Evolutionary conservation across 768 basidiomycete species (phyloP).

Genomic region (Trichaptum fuscoviolaceum): DNA sequence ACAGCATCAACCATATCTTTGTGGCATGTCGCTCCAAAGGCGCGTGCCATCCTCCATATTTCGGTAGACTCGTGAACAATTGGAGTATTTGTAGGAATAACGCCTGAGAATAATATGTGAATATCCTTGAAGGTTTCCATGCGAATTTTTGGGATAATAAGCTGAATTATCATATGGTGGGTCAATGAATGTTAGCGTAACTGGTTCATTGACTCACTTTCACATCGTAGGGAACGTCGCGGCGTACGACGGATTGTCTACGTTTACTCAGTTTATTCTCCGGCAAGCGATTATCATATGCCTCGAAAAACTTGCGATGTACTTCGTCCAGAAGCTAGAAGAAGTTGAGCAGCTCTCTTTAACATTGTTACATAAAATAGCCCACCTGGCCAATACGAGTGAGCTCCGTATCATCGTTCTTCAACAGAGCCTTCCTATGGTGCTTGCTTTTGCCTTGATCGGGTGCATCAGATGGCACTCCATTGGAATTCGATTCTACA

Average conservation of each 20-base stretch:
- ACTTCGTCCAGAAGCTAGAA: conserved; percentile 75
- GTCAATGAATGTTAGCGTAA: conserved; percentile 24
- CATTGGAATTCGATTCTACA: conserved; percentile 6
- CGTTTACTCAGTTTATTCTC: conserved; percentile 26
- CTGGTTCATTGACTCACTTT: conserved; percentile 68
- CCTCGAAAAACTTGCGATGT: conserved; percentile 69
- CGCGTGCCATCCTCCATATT: conserved; percentile 78
- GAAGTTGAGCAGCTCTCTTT: conserved; percentile 1
- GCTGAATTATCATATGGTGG: conserved; percentile 34
- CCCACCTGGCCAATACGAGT: conserved; percentile 68
- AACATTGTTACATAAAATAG: not conserved
- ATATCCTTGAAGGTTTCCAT: conserved; percentile 69
- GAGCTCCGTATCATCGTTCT: conserved; percentile 84
- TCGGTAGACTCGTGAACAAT: conserved; percentile 66
- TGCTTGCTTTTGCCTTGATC: conserved; percentile 20
- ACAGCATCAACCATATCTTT: conserved; percentile 59
- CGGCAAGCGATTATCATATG: conserved; percentile 44
- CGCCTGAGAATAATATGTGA: conserved; percentile 87
- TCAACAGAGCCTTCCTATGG: conserved; percentile 72
- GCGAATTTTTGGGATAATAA: conserved; percentile 81
- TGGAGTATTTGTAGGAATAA: conserved; percentile 81
- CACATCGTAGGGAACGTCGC: conserved; percentile 23
- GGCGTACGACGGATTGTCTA: conserved; percentile 16
- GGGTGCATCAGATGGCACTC: not conserved
- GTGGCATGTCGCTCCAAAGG: conserved; percentile 83